phyloP scores from a whole-genome alignment of 116 monocot genomes.

The Zostera marina region DNA sequence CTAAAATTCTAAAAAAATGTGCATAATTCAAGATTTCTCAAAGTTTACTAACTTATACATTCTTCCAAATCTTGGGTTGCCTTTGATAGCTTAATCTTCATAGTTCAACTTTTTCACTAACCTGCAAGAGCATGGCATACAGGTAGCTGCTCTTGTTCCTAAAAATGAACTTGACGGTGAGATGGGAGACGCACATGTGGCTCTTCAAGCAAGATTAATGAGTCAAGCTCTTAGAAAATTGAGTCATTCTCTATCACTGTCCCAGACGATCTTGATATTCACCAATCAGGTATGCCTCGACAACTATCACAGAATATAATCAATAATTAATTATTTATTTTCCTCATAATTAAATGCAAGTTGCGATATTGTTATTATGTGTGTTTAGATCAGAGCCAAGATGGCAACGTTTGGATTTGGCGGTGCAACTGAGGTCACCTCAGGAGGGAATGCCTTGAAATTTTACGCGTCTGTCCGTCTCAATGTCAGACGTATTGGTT shows the following conservation, averaged over 20 bases:
- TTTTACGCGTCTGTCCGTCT: constrained; percentile 90
- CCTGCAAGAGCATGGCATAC: neutral
- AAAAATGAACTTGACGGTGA: constrained; percentile 97
- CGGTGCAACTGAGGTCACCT: constrained; percentile 81
- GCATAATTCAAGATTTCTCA: too few species aligned
- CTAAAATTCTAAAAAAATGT: too few species aligned
- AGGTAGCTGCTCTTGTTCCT: constrained; percentile 94
- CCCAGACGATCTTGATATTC: constrained; percentile 85
- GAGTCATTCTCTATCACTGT: constrained; percentile 89
- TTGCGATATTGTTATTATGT: neutral
- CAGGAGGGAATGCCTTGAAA: constrained; percentile 89
- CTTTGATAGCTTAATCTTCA: neutral
- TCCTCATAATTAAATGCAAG: neutral
- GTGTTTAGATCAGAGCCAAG: constrained; percentile 63
- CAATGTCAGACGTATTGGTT: constrained; percentile 58
- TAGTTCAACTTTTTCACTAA: neutral
- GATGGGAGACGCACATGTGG: constrained; percentile 97
- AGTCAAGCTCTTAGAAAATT: constrained; percentile 98
- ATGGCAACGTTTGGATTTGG: constrained; percentile 86
- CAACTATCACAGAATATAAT: neutral
- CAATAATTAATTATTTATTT: neutral
- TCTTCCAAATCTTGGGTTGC: neutral
- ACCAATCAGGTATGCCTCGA: constrained; percentile 59
- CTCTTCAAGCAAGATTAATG: constrained; percentile 95
- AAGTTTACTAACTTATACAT: too few species aligned